Evolutionary conservation across 2,329 filamentous ascomycete genomes (phyloP).

Genomic region (Fusarium nematophilum): DNA sequence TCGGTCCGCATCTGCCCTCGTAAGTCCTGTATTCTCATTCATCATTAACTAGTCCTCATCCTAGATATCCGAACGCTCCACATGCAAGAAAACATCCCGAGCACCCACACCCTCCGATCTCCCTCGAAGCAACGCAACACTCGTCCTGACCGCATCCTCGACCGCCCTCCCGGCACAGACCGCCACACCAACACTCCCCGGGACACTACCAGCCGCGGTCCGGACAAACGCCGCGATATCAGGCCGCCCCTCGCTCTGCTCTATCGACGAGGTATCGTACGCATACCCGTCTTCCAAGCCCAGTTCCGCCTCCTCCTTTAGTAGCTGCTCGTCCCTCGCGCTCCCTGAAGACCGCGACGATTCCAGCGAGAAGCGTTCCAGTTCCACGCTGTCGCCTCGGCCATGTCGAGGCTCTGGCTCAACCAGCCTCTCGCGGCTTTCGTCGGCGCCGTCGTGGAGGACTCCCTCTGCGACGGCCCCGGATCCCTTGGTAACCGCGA

Average conservation of each 20-base stretch:
- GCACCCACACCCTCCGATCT: slow-evolving; percentile 17
- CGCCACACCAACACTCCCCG: slow-evolving; percentile 36
- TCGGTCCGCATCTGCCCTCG: too few relatives aligned
- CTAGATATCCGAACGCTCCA: slow-evolving; percentile 39
- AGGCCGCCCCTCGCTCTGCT: slow-evolving; percentile 39
- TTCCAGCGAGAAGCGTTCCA: slow-evolving; percentile 41
- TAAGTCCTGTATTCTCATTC: too few relatives aligned
- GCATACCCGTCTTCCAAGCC: slow-evolving; percentile 27
- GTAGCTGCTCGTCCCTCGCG: slow-evolving; percentile 32
- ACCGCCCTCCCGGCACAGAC: slow-evolving; percentile 39
- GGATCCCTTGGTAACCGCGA: slow-evolving; percentile 33
- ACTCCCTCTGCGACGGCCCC: slow-evolving; percentile 1
- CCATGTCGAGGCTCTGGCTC: slow-evolving; percentile 14
- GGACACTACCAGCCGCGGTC: slow-evolving; percentile 22
- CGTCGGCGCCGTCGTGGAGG: slow-evolving; percentile 16
- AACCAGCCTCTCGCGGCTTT: slow-evolving; percentile 40
- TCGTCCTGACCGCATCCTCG: slow-evolving; percentile 32
- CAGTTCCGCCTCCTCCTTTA: slow-evolving; percentile 41
- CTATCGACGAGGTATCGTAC: slow-evolving; percentile 24
- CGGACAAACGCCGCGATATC: slow-evolving; percentile 37
- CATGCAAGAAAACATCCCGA: slow-evolving; percentile 34
- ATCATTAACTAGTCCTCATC: not conserved
- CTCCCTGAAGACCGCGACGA: slow-evolving; percentile 29
- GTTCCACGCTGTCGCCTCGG: slow-evolving; percentile 27
- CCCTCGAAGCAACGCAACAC: slow-evolving; percentile 24